phyloP scores from a whole-genome alignment of 257 asterid genomes.

The Marsdenia floribunda region DNA sequence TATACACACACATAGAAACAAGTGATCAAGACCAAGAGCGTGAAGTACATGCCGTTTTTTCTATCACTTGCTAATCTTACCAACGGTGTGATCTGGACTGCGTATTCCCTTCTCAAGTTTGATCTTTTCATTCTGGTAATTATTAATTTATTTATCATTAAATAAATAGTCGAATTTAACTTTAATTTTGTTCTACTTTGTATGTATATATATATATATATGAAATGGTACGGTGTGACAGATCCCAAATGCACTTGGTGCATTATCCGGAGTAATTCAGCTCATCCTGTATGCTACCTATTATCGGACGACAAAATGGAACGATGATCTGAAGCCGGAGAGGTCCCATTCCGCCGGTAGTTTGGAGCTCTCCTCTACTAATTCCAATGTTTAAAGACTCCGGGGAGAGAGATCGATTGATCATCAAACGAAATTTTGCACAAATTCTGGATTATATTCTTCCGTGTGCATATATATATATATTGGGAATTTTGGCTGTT shows the following conservation, averaged over 20 bases:
- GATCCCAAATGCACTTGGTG: constrained; percentile 50
- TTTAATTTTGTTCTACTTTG: no score
- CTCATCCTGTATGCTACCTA: constrained; percentile 34
- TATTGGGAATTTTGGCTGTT: no score
- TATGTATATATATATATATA: no score
- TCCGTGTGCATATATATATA: no score
- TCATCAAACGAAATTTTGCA: not conserved
- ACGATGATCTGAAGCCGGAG: constrained; percentile 18
- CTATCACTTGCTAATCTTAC: constrained; percentile 55
- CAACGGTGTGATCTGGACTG: constrained; percentile 59
- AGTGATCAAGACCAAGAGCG: constrained; percentile 74
- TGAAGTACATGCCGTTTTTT: constrained; percentile 68
- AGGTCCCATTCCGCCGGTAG: no score
- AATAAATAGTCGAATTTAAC: no score
- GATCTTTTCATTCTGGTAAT: constrained; percentile 57
- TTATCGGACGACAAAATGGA: constrained; percentile 43
- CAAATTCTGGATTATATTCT: no score
- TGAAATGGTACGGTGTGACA: not conserved
- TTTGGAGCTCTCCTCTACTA: constrained; percentile 2
- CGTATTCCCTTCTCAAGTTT: constrained; percentile 53
- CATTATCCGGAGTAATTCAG: constrained; percentile 40
- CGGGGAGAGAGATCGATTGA: not conserved
- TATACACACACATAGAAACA: constrained; percentile 22
- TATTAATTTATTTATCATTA: no score
- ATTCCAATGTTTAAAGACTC: not conserved